Evolutionary conservation across 2,329 filamentous ascomycete genomes (phyloP).

Genomic region (Elsinoe ampelina): DNA sequence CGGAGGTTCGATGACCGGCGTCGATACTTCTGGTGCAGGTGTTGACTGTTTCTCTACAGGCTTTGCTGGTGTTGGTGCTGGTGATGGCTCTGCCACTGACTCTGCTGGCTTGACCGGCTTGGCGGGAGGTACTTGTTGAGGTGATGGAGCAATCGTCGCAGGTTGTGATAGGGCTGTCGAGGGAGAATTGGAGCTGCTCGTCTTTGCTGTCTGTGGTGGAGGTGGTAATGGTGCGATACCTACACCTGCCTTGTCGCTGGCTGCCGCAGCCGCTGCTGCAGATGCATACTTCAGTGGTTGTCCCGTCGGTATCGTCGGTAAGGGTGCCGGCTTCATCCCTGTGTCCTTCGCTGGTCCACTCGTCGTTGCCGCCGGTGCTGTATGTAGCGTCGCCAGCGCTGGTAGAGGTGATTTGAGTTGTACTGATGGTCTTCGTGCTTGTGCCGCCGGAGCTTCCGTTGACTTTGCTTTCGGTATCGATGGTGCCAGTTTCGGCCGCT

Average conservation of each 20-base stretch:
- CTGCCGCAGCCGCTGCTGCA: conserved; percentile 84
- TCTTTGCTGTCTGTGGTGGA: conserved; percentile 53
- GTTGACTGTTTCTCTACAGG: conserved; percentile 1
- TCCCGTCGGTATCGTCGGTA: conserved; percentile 74
- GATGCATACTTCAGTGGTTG: conserved; percentile 96
- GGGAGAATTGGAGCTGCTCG: conserved; percentile 52
- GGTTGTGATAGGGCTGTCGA: conserved; percentile 42
- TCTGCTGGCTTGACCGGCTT: conserved; percentile 22
- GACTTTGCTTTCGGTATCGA: conserved; percentile 49
- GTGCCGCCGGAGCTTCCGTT: conserved; percentile 48
- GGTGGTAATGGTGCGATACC: conserved; percentile 90
- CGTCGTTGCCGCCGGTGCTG: conserved; percentile 53
- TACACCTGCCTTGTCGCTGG: conserved; percentile 76
- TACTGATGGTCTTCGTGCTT: conserved; percentile 65
- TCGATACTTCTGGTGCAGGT: conserved; percentile 6
- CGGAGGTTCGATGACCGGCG: conserved; percentile 20
- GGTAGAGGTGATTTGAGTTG: conserved; percentile 91
- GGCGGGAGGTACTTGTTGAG: conserved; percentile 19
- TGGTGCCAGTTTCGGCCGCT: conserved; percentile 21
- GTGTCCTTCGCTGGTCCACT: conserved; percentile 48
- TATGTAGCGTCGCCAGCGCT: conserved; percentile 82
- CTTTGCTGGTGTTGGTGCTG: conserved; percentile 2
- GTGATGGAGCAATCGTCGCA: conserved; percentile 31
- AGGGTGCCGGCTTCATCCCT: conserved; percentile 84
- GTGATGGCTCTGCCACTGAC: conserved; percentile 15